Evolutionary conservation across 2,329 filamentous ascomycete genomes (phyloP), one percentile per base, ranked within the genome.

Genomic region (Podosphaera xanthii): DNA sequence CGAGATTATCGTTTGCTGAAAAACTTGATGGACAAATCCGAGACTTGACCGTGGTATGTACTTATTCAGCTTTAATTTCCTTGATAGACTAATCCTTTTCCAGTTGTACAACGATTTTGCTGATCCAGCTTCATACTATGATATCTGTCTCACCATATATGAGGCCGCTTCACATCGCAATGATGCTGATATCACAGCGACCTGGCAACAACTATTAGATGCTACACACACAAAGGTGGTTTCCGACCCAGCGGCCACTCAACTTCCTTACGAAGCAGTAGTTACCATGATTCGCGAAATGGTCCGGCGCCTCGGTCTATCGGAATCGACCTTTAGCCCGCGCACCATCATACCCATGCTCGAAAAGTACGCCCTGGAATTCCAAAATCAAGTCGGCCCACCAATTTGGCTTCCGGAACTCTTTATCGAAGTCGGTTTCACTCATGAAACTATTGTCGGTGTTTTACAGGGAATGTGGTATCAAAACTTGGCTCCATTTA

Each of bases 81-180:
- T n/a, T 31, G 10, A n/a, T 31, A 3, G 33, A 34, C 7, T 46
- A 65, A 62, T 65, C 49, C 49, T 30, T 6, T 33, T 35, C 2
- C 67, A 94, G 82, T 81, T 98, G n/a, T 98, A 88, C 73, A 94
- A 97, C 69, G 75, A 82, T 63, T 98, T 89, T 67, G 88, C 90
- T 59, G 90, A 96, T 68, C 84, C 87, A 67, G 92, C 88, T 1
- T 84, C 82, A 57, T 98, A 98, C 75, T 91, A 89, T 72, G 92
- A 97, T 69, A 79, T 98, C 57, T 95, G 87, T 69, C 79, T 98
- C 7, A 77, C 91, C 61, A 95, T 98, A 67, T 97, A 90, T 74
- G 85, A 94, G 70, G 81, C 85, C 0, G 91, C 91, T 53, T 89
- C 97, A 70, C 87, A 94, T 74, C 85, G 91, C 65, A 94, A 91